A percentile compares a stretch with the other conserved stretches of the same genome.
phyloP scores from a whole-genome alignment of 768 basidiomycete genomes.

The Tricholoma furcatifolium region DNA sequence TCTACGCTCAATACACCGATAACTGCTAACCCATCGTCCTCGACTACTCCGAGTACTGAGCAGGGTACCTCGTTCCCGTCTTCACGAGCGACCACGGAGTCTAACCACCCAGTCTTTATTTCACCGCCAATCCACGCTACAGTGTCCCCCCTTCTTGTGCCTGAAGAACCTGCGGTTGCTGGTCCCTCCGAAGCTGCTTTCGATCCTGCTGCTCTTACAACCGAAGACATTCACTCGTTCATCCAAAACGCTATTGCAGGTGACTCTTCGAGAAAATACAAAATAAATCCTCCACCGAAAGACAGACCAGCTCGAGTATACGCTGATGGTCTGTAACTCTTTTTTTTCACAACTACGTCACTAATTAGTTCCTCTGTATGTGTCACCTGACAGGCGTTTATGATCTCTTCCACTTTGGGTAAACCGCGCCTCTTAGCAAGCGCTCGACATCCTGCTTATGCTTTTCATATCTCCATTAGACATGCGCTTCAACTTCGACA shows the following conservation, averaged over 20 bases:
- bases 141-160: constrained; percentile 25
- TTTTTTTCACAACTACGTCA: constrained; percentile 26
- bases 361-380: constrained; percentile 12
- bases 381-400: constrained; percentile 70
- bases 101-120: constrained; percentile 32
- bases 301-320: constrained; percentile 86
- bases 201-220: constrained; percentile 65
- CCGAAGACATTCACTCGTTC: constrained; percentile 78
- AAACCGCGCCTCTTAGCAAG: constrained; percentile 21
- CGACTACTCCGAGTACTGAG: constrained; percentile 24
- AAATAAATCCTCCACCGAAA: constrained; percentile 80
- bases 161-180: constrained; percentile 42
- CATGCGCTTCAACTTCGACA: constrained; percentile 96
- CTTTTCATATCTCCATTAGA: constrained; percentile 37
- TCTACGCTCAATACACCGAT: constrained; percentile 52
- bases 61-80: constrained; percentile 21
- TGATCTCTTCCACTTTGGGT: constrained; percentile 97
- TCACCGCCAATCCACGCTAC: constrained; percentile 29
- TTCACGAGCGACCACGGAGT: constrained; percentile 19
- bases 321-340: constrained; percentile 73
- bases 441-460: neutral
- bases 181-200: constrained; percentile 39
- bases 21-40: constrained; percentile 24
- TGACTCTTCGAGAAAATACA: constrained; percentile 64
- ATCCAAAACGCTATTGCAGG: constrained; percentile 77